phyloP scores from a whole-genome alignment of 2,329 filamentous ascomycete genomes.

The Fusarium dlaminii region DNA sequence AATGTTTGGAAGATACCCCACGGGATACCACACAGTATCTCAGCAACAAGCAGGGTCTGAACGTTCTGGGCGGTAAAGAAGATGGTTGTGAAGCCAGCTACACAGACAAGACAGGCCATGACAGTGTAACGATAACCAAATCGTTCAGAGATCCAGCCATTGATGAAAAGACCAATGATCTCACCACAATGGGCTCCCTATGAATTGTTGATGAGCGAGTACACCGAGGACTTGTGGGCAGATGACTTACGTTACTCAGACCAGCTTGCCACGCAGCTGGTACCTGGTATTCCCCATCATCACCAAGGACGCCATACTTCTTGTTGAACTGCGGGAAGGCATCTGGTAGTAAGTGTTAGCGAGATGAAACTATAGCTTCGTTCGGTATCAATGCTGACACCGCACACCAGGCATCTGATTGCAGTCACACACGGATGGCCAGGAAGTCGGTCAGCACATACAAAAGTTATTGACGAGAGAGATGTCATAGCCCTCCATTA shows the following conservation, averaged over 20 bases:
- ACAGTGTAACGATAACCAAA: constrained; percentile 75
- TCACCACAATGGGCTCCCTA: constrained; percentile 67
- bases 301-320: constrained; percentile 63
- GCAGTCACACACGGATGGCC: background rate
- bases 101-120: constrained; percentile 63
- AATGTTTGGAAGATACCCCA: constrained; percentile 69
- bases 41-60: constrained; percentile 65
- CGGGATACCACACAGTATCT: constrained; percentile 71
- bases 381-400: too few species aligned
- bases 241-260: constrained; percentile 59
- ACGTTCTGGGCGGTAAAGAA: constrained; percentile 73
- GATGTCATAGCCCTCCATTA: constrained; percentile 38
- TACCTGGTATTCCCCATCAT: constrained; percentile 62
- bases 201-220: constrained; percentile 35
- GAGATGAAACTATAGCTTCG: background rate
- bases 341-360: constrained; percentile 45
- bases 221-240: background rate
- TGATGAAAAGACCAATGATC: constrained; percentile 73
- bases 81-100: constrained; percentile 68
- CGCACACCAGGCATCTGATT: background rate
- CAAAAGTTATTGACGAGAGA: constrained; percentile 39
- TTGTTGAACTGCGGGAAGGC: constrained; percentile 66
- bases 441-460: constrained; percentile 6
- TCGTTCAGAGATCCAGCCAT: constrained; percentile 72
- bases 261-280: constrained; percentile 70